Evolutionary conservation across 2,329 filamentous ascomycete species (phyloP).

Genomic region (Thermothelomyces thermophilus): DNA sequence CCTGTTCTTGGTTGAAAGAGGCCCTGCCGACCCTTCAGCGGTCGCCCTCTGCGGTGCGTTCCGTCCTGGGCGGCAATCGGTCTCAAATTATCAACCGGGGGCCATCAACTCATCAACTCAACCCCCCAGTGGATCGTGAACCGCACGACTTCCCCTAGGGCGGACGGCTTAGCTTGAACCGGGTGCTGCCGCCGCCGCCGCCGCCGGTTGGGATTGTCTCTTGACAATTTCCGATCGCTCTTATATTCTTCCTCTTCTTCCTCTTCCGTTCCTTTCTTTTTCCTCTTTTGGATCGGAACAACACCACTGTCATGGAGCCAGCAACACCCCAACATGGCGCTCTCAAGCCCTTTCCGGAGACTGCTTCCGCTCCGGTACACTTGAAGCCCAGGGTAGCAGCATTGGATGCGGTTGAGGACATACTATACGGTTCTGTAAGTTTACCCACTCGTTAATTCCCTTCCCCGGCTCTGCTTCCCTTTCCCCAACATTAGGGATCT

Average conservation of each 20-base stretch:
- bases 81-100: neutral
- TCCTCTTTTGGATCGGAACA: neutral
- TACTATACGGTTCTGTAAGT: constrained; percentile 78
- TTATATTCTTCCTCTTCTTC: too few relatives aligned
- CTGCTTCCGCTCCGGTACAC: constrained; percentile 4
- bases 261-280: neutral
- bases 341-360: constrained; percentile 16
- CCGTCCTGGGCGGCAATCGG: neutral
- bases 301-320: constrained; percentile 22
- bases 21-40: neutral
- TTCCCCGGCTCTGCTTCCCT: neutral
- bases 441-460: neutral
- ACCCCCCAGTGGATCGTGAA: neutral
- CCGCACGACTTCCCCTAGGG: neutral
- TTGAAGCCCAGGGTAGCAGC: constrained; percentile 35
- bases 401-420: constrained; percentile 72
- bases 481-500: constrained; percentile 16
- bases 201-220: too few relatives aligned
- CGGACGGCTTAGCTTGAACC: neutral
- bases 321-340: constrained; percentile 14
- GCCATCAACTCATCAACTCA: too few relatives aligned
- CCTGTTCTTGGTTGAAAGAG: neutral
- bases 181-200: too few relatives aligned
- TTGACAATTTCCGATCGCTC: too few relatives aligned
- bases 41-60: neutral